Conservation (phyloP, 345 rosid species). For the Ceriops tagal region DNA sequence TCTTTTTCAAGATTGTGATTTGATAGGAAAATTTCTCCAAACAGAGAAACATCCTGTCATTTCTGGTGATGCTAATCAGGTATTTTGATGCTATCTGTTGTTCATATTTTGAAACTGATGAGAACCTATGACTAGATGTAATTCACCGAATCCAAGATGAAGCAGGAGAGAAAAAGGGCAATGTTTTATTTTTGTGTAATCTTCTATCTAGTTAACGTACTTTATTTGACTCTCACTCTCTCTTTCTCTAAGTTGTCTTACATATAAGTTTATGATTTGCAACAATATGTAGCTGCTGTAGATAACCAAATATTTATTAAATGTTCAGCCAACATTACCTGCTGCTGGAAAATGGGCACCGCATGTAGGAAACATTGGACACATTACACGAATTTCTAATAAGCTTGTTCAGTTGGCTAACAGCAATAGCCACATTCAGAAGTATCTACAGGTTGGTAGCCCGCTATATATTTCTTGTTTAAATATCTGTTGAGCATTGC, state of each 20-base stretch:
- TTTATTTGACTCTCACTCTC: neutral
- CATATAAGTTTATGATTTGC: neutral
- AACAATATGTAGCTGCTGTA: neutral
- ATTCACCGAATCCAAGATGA: neutral
- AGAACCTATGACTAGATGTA: neutral
- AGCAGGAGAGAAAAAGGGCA: neutral
- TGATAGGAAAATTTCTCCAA: conserved; percentile 67
- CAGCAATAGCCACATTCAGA: conserved; percentile 51
- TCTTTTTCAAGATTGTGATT: conserved; percentile 74
- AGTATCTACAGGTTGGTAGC: conserved; percentile 66
- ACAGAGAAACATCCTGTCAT: conserved; percentile 65
- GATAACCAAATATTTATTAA: conserved; percentile 8
- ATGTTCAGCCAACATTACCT: conserved; percentile 70
- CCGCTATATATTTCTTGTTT: neutral
- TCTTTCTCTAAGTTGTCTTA: neutral
- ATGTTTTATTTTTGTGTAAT: neutral
- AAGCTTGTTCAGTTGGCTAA: conserved; percentile 75
- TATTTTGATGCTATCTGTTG: conserved; percentile 10
- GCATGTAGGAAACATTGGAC: conserved; percentile 83
- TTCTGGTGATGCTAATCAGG: conserved; percentile 51
- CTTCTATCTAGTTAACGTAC: neutral
- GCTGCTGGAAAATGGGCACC: conserved; percentile 73
- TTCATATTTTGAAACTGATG: too few species aligned
- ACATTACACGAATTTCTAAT: conserved; percentile 74
- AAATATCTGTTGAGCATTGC: neutral